Evolutionary conservation across 2,329 filamentous ascomycete genomes (phyloP).

Genomic region (Beauveria sp.): DNA sequence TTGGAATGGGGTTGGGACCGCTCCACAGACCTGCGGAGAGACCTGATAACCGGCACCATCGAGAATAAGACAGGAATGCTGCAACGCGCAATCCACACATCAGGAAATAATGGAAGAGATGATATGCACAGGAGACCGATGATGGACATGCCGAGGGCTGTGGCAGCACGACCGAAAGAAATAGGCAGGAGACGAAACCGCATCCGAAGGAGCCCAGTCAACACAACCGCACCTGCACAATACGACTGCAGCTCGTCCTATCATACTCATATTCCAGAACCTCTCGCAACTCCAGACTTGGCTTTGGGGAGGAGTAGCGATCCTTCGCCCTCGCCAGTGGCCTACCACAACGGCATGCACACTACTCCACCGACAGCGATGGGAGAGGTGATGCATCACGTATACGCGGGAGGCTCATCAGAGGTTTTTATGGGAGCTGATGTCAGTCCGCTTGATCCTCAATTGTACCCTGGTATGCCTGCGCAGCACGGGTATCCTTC

Average conservation of each 20-base stretch:
- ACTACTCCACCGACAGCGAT: neutral
- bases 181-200: neutral
- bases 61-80: neutral
- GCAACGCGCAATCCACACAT: neutral
- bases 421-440: constrained; percentile 2
- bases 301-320: neutral
- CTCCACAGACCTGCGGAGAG: constrained; percentile 34
- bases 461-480: neutral
- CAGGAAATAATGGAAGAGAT: neutral
- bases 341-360: neutral
- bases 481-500: neutral
- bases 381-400: neutral
- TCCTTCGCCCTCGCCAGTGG: neutral
- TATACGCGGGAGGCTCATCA: neutral
- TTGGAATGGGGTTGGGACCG: constrained; percentile 35
- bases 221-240: neutral
- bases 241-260: neutral
- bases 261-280: neutral
- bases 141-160: neutral
- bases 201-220: neutral
- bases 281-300: neutral
- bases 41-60: constrained; percentile 32
- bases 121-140: neutral
- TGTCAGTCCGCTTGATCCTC: neutral
- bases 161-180: neutral